Conservation (phyloP, 192 early-diverging fungal genomes). For the Podila minutissima region DNA sequence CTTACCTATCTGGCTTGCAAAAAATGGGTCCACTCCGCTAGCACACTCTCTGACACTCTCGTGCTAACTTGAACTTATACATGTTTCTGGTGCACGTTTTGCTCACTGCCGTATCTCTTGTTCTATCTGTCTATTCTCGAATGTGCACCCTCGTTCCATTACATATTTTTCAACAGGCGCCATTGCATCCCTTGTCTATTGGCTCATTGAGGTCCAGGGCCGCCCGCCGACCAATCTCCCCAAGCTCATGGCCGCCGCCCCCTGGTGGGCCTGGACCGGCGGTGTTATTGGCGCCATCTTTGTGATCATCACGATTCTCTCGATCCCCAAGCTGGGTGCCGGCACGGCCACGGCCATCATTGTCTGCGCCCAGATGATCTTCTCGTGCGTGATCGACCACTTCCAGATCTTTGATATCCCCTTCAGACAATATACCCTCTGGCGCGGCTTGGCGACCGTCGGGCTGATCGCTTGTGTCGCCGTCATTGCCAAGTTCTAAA, state of each 20-base stretch:
- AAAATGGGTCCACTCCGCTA: too few species aligned
- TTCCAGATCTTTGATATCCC: slow-evolving; percentile 57
- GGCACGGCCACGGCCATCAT: slow-evolving; percentile 56
- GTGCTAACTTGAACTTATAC: too few species aligned
- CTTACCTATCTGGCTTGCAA: too few species aligned
- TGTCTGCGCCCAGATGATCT: slow-evolving; percentile 59
- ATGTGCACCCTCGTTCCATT: too few species aligned
- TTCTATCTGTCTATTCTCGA: too few species aligned
- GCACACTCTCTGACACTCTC: too few species aligned
- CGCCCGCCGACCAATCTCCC: slow-evolving; percentile 15
- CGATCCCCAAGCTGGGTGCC: slow-evolving; percentile 57
- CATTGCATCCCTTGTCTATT: slow-evolving; percentile 11
- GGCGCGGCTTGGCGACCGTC: slow-evolving; percentile 52
- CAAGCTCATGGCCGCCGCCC: slow-evolving; percentile 20
- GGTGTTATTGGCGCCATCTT: slow-evolving; percentile 61
- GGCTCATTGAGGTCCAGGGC: slow-evolving; percentile 21
- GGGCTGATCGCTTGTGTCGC: slow-evolving; percentile 54
- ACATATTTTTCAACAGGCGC: slow-evolving; percentile 3
- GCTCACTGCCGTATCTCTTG: too few species aligned
- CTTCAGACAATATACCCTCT: slow-evolving; percentile 46
- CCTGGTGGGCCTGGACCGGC: slow-evolving; percentile 58
- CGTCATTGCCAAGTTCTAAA: slow-evolving; percentile 51
- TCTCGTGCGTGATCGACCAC: slow-evolving; percentile 60
- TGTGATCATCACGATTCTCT: slow-evolving; percentile 57
- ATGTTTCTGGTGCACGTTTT: too few species aligned